phyloP scores from a whole-genome alignment of 2,329 filamentous ascomycete genomes.

The Penicillium vulpinum region DNA sequence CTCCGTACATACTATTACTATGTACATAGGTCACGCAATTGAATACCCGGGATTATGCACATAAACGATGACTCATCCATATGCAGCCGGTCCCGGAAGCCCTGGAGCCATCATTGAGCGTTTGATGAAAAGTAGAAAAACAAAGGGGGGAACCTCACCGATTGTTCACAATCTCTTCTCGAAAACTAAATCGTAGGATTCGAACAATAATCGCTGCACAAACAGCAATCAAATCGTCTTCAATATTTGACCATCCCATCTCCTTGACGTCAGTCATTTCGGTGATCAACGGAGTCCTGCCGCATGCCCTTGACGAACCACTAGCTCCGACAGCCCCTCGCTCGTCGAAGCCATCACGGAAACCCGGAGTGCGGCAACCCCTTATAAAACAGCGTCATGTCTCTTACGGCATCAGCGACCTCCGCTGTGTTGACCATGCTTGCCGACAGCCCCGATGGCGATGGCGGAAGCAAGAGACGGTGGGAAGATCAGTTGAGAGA shows the following conservation, averaged over 20 bases:
- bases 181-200: background rate
- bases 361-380: background rate
- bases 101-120: constrained; percentile 1
- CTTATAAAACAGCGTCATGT: constrained; percentile 25
- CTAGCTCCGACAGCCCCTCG: constrained; percentile 10
- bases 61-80: constrained; percentile 3
- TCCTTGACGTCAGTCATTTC: constrained; percentile 31
- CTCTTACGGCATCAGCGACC: constrained; percentile 30
- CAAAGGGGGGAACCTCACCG: background rate
- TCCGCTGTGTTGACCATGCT: constrained; percentile 24
- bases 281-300: background rate
- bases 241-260: background rate
- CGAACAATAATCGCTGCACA: background rate
- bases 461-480: constrained; percentile 18
- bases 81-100: background rate
- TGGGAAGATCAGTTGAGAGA: constrained; percentile 35
- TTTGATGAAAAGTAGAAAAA: constrained; percentile 4
- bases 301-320: constrained; percentile 9
- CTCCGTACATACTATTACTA: too few relatives aligned
- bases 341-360: constrained; percentile 1
- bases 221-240: background rate
- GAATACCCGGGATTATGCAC: background rate
- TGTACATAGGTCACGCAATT: background rate
- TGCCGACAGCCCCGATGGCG: constrained; percentile 18
- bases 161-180: background rate